Conservation (phyloP, 2,329 filamentous ascomycete species). For the Apiospora malaysiana region DNA sequence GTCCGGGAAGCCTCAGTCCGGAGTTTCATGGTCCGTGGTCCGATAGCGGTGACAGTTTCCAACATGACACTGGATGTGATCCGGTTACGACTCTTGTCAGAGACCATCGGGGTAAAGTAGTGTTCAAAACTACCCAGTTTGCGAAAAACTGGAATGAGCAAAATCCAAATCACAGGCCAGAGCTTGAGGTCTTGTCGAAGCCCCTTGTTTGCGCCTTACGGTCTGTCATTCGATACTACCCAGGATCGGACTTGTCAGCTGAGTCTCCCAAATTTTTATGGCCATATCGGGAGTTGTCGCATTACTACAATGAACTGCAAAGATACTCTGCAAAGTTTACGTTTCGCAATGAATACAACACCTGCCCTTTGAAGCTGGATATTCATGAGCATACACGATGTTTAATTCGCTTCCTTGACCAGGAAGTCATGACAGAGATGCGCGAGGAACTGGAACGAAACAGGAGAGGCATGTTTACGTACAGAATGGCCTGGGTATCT, state of each 20-base stretch:
- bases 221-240: not conserved
- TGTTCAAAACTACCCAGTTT: no score
- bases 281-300: not conserved
- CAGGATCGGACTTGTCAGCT: not conserved
- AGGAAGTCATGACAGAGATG: not conserved
- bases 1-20: no score
- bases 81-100: no score
- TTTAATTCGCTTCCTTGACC: not conserved
- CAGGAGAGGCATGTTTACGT: not conserved
- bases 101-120: no score
- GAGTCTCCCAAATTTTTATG: not conserved
- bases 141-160: no score
- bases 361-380: not conserved
- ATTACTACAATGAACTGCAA: not conserved
- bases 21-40: no score
- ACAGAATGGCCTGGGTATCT: not conserved
- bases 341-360: not conserved
- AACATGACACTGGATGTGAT: no score
- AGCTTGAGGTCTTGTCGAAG: not conserved
- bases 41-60: no score
- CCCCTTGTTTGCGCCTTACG: not conserved
- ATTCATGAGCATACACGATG: not conserved
- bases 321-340: not conserved
- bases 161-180: not conserved
- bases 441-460: not conserved